phyloP scores from a whole-genome alignment of 768 basidiomycete species.

The Lanmaoa rubissima region DNA sequence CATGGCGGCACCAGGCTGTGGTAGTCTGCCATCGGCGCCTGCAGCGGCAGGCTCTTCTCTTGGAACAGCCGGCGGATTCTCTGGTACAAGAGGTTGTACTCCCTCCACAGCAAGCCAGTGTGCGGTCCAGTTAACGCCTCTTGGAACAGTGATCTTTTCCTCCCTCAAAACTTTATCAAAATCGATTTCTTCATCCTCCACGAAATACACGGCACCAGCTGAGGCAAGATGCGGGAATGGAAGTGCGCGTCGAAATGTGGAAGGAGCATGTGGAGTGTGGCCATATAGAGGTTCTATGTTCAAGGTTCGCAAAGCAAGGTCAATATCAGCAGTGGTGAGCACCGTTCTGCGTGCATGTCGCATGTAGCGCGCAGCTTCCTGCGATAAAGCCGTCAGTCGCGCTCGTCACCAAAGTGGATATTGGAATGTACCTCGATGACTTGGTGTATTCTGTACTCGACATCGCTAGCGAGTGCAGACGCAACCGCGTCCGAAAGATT shows the following conservation, averaged over 20 bases:
- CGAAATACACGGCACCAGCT: conserved; percentile 81
- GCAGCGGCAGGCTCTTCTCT: conserved; percentile 43
- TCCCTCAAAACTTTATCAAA: conserved; percentile 88
- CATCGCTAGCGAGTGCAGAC: conserved; percentile 87
- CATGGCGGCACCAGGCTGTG: conserved; percentile 25
- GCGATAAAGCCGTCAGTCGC: not conserved
- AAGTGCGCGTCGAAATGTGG: conserved; percentile 43
- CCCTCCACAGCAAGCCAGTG: conserved; percentile 99
- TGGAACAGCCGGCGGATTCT: conserved; percentile 87
- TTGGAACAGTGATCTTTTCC: conserved; percentile 79
- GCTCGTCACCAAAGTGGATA: not conserved
- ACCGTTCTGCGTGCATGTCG: conserved; percentile 90
- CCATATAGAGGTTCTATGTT: conserved; percentile 97
- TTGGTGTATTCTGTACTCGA: conserved; percentile 95
- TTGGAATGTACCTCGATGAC: conserved; percentile 72
- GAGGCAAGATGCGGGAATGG: conserved; percentile 42
- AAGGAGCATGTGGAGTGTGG: conserved; percentile 32
- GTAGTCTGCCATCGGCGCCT: conserved; percentile 28
- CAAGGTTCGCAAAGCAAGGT: conserved; percentile 88
- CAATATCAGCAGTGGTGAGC: conserved; percentile 86
- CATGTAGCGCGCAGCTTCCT: conserved; percentile 97
- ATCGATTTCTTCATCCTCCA: conserved; percentile 97
- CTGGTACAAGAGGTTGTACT: conserved; percentile 93
- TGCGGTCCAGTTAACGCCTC: conserved; percentile 83
- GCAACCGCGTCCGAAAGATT: conserved; percentile 77